Percentiles rank a stretch among this genome's conserved stretches.
Evolutionary conservation across 1,139 yeast species (phyloP).

Genomic region (Yamadazyma mexicana): DNA sequence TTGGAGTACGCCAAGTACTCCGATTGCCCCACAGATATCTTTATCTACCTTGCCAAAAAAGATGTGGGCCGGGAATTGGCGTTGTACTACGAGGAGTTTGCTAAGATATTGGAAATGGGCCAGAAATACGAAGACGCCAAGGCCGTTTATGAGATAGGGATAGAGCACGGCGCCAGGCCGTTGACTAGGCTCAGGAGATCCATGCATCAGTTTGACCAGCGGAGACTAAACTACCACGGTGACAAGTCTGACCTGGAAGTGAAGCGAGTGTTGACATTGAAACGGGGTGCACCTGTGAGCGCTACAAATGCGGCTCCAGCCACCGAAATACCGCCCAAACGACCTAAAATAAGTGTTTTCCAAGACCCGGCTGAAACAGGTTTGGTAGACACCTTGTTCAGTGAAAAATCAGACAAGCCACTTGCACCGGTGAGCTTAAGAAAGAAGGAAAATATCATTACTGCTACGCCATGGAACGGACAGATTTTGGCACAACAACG

Average conservation of each 20-base stretch:
- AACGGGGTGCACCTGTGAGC: constrained; percentile 21
- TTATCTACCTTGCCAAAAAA: constrained; percentile 69
- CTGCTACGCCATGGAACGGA: constrained; percentile 68
- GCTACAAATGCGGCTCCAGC: no score
- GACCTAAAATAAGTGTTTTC: constrained; percentile 25
- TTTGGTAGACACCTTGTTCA: constrained; percentile 31
- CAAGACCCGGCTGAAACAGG: constrained; percentile 24
- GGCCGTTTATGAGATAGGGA: constrained; percentile 62
- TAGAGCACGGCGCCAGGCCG: constrained; percentile 66
- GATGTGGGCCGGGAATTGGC: constrained; percentile 72
- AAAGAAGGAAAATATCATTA: constrained; percentile 63
- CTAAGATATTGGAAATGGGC: constrained; percentile 58
- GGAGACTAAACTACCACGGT: constrained; percentile 19
- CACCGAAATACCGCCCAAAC: constrained; percentile 15
- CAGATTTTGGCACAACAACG: constrained; percentile 49
- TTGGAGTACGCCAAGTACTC: constrained; percentile 67
- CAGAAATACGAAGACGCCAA: constrained; percentile 60
- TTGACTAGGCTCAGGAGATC: constrained; percentile 45
- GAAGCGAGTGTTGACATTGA: constrained; percentile 24
- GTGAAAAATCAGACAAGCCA: constrained; percentile 17
- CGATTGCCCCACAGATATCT: constrained; percentile 72
- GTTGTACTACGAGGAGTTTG: constrained; percentile 78
- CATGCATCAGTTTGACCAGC: constrained; percentile 45
- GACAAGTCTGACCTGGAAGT: constrained; percentile 13
- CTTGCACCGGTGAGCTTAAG: constrained; percentile 53